Conservation (phyloP, 2,329 filamentous ascomycete genomes). For the Penicillium nordicum region DNA sequence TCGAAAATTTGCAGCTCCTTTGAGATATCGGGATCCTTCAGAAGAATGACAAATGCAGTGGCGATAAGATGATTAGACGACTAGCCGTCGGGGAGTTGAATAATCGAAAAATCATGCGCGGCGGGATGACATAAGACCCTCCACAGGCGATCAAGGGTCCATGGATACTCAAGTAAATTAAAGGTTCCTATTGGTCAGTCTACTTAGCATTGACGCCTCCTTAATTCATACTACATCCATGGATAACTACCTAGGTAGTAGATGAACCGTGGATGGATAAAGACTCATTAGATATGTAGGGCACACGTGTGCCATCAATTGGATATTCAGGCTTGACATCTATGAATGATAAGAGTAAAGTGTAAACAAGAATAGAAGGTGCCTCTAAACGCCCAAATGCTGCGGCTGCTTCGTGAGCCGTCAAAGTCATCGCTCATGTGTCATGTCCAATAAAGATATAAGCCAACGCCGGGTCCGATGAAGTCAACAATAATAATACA, state of each 20-base stretch:
- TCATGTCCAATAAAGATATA: conserved; percentile 7
- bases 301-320: not conserved
- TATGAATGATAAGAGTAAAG: not conserved
- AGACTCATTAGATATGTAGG: not conserved
- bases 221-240: not conserved
- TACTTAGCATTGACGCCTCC: not conserved
- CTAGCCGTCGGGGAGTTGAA: not conserved
- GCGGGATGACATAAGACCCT: not conserved
- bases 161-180: not conserved
- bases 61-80: not conserved
- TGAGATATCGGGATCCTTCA: not conserved
- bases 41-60: not conserved
- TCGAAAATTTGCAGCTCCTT: not conserved
- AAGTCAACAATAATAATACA: conserved; percentile 24
- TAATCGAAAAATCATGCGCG: not conserved
- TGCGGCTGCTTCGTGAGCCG: conserved; percentile 8
- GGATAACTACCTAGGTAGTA: too few species aligned
- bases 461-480: conserved; percentile 21
- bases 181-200: not conserved
- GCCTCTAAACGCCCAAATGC: conserved; percentile 15
- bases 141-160: not conserved
- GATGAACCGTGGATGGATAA: not conserved
- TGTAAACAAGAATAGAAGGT: conserved; percentile 9
- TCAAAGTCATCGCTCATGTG: conserved; percentile 9
- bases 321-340: not conserved